Evolutionary conservation across 78 protist species (phyloP).

Genomic region (Ministeria vibrans): DNA sequence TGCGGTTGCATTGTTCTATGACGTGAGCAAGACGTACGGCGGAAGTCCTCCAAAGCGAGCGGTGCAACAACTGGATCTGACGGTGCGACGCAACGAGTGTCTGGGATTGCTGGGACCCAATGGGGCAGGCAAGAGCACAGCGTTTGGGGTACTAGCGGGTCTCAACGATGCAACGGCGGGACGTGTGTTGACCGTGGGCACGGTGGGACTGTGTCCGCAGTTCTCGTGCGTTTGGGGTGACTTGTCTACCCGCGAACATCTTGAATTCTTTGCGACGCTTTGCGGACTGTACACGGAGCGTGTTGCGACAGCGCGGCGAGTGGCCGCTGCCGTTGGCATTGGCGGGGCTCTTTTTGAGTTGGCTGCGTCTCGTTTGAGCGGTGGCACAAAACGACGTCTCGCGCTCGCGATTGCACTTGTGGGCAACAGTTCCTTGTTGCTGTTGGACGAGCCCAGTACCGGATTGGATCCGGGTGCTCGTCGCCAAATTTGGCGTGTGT

Average conservation of each 20-base stretch:
- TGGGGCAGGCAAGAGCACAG: conserved; percentile 83
- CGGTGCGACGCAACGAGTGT: too few species aligned
- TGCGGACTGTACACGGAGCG: conserved; percentile 10
- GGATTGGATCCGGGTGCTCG: conserved; percentile 73
- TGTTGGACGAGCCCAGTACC: not conserved
- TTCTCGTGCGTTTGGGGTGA: conserved; percentile 68
- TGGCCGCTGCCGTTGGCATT: not conserved
- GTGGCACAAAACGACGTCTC: conserved; percentile 79
- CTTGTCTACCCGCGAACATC: not conserved
- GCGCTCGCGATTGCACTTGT: conserved; percentile 47
- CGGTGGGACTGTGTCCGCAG: conserved; percentile 67
- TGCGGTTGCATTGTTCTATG: too few species aligned
- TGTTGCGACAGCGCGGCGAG: not conserved
- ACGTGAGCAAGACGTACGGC: too few species aligned
- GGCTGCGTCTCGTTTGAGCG: conserved; percentile 13
- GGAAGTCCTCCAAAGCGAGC: too few species aligned
- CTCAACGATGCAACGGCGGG: conserved; percentile 5
- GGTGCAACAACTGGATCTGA: too few species aligned
- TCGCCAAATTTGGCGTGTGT: conserved; percentile 56
- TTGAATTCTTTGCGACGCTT: too few species aligned
- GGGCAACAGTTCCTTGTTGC: conserved; percentile 19
- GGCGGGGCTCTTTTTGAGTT: not conserved
- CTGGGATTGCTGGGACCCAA: conserved; percentile 83
- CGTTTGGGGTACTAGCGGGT: conserved; percentile 77
- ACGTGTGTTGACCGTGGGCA: too few species aligned